Base-by-base conservation (phyloP, 306 rosid species). In the Vachellia collinsii region DNA sequence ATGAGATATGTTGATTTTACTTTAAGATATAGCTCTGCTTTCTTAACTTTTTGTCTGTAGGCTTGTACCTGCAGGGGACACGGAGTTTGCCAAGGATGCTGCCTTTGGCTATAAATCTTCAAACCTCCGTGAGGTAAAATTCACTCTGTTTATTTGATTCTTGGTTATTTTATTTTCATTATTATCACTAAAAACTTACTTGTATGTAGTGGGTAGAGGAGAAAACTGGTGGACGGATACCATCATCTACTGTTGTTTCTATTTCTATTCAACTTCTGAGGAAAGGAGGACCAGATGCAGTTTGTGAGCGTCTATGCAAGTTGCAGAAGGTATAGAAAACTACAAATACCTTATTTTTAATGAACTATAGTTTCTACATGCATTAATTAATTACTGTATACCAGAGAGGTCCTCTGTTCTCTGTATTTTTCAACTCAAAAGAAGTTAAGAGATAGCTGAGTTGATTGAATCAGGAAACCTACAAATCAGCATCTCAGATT, bases 31-130 rank as follows among this genome's bases (percentile, higher is more conserved):
- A 70, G 59, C 63, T 70, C 72, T 79, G 62, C 53, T 76, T 77
- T 62, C 59, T 65, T 48, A 72, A 58, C 77, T 85, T 83, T 83
- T 75, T 22, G 6, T 75, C 76, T 83, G 64, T 81, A 94, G 99
- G 87, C 94, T 94, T 84, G 82, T 93, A 72, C 99, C 99, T 20
- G 97, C 97, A 10, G 99, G 95, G 51, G 94, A 93, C 75, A 94
- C 99, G 44, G 97, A 90, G 84, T 94, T 94, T 34, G 94, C 99
- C 75, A 92, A 91, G 86, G 99, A 94, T 89, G 99, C 97, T 70
- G 71, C 97, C 80, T 94, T 94, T 80, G 99, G 97, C 76, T 94
- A 87, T 85, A 94, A 87, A 91, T 93, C 99, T 86, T 94, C 99
- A 77, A 94, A 91, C 77, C 92, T 94, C 54, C 87, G 97, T n/a